Evolutionary conservation across 768 basidiomycete species (phyloP).

Genomic region (Lactarius tabidus): DNA sequence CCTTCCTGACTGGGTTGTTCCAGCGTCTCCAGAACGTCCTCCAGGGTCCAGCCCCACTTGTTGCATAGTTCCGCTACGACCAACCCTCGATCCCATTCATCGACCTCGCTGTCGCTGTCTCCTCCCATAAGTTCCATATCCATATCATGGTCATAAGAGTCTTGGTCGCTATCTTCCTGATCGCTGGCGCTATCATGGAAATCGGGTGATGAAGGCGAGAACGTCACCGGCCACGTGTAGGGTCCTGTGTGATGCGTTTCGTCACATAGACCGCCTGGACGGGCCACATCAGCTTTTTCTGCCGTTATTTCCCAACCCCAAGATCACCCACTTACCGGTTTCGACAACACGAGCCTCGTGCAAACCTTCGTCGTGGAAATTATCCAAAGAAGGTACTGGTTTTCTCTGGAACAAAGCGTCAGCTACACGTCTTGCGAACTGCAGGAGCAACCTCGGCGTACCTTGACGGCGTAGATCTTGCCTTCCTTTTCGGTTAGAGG

Average conservation of each 20-base stretch:
- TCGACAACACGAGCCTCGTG: conserved; percentile 5
- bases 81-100: conserved; percentile 15
- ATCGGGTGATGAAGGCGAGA: conserved; percentile 16
- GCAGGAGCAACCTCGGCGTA: background rate
- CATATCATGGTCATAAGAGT: conserved; percentile 22
- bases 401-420: conserved; percentile 15
- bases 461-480: conserved; percentile 19
- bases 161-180: conserved; percentile 23
- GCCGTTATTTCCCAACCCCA: background rate
- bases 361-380: conserved; percentile 11
- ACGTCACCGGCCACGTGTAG: conserved; percentile 19
- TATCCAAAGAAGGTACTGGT: conserved; percentile 21
- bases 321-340: conserved; percentile 17
- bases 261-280: conserved; percentile 10
- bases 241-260: conserved; percentile 11
- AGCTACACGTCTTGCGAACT: background rate
- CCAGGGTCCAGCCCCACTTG: conserved; percentile 24
- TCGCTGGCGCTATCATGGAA: conserved; percentile 20
- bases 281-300: conserved; percentile 12
- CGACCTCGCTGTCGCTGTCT: conserved; percentile 21
- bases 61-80: conserved; percentile 24
- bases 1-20: conserved; percentile 20
- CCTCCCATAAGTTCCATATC: conserved; percentile 19
- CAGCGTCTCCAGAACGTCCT: conserved; percentile 23
- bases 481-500: conserved; percentile 7